phyloP scores from a whole-genome alignment of 192 early-diverging fungal species.

The Pilaira anomala region DNA sequence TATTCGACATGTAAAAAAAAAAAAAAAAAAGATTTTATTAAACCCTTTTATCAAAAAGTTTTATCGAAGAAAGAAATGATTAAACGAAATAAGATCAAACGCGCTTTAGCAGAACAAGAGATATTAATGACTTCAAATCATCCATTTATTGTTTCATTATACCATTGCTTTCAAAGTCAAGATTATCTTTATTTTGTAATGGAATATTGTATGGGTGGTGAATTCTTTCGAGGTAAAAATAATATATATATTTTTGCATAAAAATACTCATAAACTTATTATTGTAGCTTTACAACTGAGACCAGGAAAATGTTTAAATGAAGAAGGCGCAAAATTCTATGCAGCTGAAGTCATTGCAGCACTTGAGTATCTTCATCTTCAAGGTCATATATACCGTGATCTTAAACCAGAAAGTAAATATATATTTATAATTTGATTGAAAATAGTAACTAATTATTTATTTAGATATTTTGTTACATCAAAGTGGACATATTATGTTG shows the following conservation, averaged over 20 bases:
- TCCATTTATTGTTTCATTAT: constrained; percentile 85
- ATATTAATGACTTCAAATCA: constrained; percentile 78
- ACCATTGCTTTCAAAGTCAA: constrained; percentile 86
- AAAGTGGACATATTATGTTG: constrained; percentile 97
- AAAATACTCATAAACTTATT: neutral
- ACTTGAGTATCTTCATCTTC: constrained; percentile 93
- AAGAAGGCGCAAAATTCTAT: constrained; percentile 94
- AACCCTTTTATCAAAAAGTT: constrained; percentile 30
- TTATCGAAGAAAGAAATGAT: constrained; percentile 95
- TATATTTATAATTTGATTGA: constrained; percentile 19
- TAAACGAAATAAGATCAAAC: constrained; percentile 96
- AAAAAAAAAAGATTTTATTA: no score
- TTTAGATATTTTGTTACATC: constrained; percentile 82
- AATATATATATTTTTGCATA: neutral
- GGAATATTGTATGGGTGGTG: constrained; percentile 88
- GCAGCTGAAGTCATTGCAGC: constrained; percentile 95
- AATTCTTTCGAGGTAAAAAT: constrained; percentile 74
- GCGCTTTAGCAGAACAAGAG: constrained; percentile 93
- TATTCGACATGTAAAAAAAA: no score
- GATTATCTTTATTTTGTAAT: constrained; percentile 83
- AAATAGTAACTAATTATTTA: neutral
- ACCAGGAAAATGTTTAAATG: constrained; percentile 84
- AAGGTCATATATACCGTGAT: constrained; percentile 97
- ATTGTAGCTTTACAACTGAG: constrained; percentile 72
- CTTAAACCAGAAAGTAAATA: constrained; percentile 92